A percentile compares a stretch with the other conserved stretches of the same genome.
Evolutionary conservation across 2,329 filamentous ascomycete genomes (phyloP).

Genomic region (Fonsecaea nubica): DNA sequence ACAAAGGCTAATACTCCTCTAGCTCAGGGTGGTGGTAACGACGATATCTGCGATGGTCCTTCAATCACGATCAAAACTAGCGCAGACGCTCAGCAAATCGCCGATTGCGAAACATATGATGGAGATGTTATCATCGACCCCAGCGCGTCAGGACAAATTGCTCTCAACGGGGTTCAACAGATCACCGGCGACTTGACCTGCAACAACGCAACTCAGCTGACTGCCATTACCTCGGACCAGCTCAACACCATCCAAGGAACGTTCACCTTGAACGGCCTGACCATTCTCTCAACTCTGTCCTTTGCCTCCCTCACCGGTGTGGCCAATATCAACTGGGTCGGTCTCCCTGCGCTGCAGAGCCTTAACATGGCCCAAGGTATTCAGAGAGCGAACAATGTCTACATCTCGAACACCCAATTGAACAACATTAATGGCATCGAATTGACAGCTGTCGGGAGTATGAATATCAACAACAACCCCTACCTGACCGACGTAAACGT

Average conservation of each 20-base stretch:
- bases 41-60: constrained; percentile 33
- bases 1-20: constrained; percentile 24
- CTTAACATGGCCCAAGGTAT: constrained; percentile 70
- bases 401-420: constrained; percentile 86
- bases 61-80: constrained; percentile 61
- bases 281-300: constrained; percentile 69
- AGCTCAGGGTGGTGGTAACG: constrained; percentile 31
- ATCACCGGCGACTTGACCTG: constrained; percentile 65
- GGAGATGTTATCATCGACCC: constrained; percentile 72
- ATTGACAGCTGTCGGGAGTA: constrained; percentile 71
- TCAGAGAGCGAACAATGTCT: constrained; percentile 69
- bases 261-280: constrained; percentile 74
- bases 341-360: constrained; percentile 68
- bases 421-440: constrained; percentile 80
- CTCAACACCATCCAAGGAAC: constrained; percentile 70
- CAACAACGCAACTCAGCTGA: constrained; percentile 65
- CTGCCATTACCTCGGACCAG: constrained; percentile 65
- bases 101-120: constrained; percentile 70
- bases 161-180: constrained; percentile 63
- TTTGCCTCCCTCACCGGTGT: constrained; percentile 71
- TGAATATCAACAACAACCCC: constrained; percentile 90
- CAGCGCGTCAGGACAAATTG: constrained; percentile 63
- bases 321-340: constrained; percentile 71
- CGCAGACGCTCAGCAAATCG: constrained; percentile 67
- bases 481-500: constrained; percentile 74